phyloP scores from a whole-genome alignment of 371 early-diverging fungal genomes.

The Lichtheimia ornata region DNA sequence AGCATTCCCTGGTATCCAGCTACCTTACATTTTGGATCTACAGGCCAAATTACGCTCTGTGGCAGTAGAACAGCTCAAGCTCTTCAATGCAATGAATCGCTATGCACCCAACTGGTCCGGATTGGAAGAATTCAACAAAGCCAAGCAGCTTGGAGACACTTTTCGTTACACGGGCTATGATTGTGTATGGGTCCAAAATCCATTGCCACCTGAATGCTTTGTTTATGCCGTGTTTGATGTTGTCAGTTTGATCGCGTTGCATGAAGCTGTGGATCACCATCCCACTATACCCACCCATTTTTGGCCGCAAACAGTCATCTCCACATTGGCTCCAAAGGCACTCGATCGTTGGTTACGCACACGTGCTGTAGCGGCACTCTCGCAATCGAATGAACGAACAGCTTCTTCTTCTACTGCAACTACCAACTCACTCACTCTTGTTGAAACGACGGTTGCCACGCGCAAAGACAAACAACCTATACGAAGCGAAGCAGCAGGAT shows the following conservation, averaged over 20 bases:
- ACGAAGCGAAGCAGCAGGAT: too few species aligned
- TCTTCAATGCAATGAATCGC: constrained; percentile 27
- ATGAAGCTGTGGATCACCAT: constrained; percentile 16
- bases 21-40: constrained; percentile 35
- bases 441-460: too few species aligned
- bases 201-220: constrained; percentile 38
- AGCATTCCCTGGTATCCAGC: constrained; percentile 19
- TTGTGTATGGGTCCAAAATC: constrained; percentile 39
- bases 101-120: constrained; percentile 37
- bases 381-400: too few species aligned
- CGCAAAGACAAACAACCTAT: not conserved
- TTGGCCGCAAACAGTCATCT: constrained; percentile 30
- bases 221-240: constrained; percentile 52
- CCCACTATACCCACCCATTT: constrained; percentile 9
- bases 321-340: constrained; percentile 4
- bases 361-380: not conserved
- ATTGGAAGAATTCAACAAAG: constrained; percentile 28
- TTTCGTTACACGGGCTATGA: constrained; percentile 33
- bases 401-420: too few species aligned
- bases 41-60: constrained; percentile 32
- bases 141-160: constrained; percentile 26
- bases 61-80: constrained; percentile 28
- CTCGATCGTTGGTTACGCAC: constrained; percentile 24
- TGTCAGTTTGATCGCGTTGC: constrained; percentile 32
- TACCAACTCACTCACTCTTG: too few species aligned